Base-by-base conservation (phyloP, 768 basidiomycete genomes). In the Boletus fagicola region DNA sequence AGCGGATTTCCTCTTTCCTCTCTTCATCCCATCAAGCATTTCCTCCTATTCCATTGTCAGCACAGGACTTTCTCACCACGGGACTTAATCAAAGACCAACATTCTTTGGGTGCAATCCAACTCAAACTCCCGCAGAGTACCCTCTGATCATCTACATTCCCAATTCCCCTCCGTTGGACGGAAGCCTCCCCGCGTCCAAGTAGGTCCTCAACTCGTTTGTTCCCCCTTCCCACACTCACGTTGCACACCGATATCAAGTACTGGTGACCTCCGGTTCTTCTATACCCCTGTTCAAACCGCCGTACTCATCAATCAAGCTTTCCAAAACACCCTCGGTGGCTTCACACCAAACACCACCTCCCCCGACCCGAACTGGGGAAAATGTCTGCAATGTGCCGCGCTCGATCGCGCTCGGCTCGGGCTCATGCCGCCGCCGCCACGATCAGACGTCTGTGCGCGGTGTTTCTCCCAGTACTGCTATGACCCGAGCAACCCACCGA, bases 41-140 rank as follows among this genome's bases (percentile, higher is more conserved):
- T 66, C 88, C 88, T 2, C 84, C 85, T 4, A 80, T 88, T 35
- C 88, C 88, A 16, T 64, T 72, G 7, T 77, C 75, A 10, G 63
- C 76, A 0, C 76, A 76, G 4, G 77, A 77, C 13, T 90, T 88
- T 68, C 65, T 86, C 36, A 68, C 73, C 2, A 80, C 79, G 5
- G 87, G 88, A 36, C 78, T 90, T 1, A 89, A 85, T 64, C 74
- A 73, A 45, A 81, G 86, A 28, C 83, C 89, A 3, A 88, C 87
- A 0, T 91, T 93, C 75, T 92, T 91, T 73, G 92, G 91, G 4
- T 92, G 91, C 66, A 73, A 87, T 63, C 80, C 84, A 16, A 66
- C 53, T 4, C 67, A 78, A 46, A 69, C 28, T 5, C 79, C 84
- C 15, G 72, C 82, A 2, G 80, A 82, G 55, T 87, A 79, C 59